These are phyloP conservation scores for Tolypocladium paradoxum DNA, from an alignment of 2,329 filamentous ascomycete genomes.

Conservation along the genomic window DNA sequence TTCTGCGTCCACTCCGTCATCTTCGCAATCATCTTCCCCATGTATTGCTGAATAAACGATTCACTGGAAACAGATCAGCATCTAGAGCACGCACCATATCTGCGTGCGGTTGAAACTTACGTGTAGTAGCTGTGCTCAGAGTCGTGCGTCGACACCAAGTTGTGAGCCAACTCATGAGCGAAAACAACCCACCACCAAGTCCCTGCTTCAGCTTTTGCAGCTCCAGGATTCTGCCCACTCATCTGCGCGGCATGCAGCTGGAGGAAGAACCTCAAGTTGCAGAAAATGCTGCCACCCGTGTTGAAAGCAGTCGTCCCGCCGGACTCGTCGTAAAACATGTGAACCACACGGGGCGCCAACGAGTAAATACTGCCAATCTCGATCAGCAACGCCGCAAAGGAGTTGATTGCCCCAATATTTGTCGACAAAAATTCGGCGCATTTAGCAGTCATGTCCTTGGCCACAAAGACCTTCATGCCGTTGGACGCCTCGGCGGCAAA, in stretches of 20 bases:
- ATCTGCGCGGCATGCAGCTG: slow-evolving; percentile 58
- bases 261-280: slow-evolving; percentile 80
- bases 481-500: slow-evolving; percentile 60
- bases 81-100: neutral
- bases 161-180: slow-evolving; percentile 92
- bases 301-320: slow-evolving; percentile 92
- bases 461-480: slow-evolving; percentile 64
- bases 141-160: slow-evolving; percentile 70
- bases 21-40: slow-evolving; percentile 55
- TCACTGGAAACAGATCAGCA: slow-evolving; percentile 35
- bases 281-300: slow-evolving; percentile 75
- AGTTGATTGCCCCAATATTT: slow-evolving; percentile 52
- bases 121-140: slow-evolving; percentile 76
- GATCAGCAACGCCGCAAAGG: slow-evolving; percentile 58
- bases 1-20: slow-evolving; percentile 25
- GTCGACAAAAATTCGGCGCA: slow-evolving; percentile 44
- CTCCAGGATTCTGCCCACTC: slow-evolving; percentile 18
- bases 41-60: slow-evolving; percentile 69
- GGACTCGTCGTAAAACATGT: slow-evolving; percentile 75
- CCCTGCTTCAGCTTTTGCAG: slow-evolving; percentile 55
- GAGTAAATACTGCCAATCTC: slow-evolving; percentile 65
- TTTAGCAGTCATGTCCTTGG: slow-evolving; percentile 38
- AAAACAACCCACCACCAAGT: slow-evolving; percentile 94
- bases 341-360: slow-evolving; percentile 56
- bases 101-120: slow-evolving; percentile 25